Base-by-base conservation (phyloP, 495 filamentous ascomycete genomes). In the Talaromyces borbonicus region DNA sequence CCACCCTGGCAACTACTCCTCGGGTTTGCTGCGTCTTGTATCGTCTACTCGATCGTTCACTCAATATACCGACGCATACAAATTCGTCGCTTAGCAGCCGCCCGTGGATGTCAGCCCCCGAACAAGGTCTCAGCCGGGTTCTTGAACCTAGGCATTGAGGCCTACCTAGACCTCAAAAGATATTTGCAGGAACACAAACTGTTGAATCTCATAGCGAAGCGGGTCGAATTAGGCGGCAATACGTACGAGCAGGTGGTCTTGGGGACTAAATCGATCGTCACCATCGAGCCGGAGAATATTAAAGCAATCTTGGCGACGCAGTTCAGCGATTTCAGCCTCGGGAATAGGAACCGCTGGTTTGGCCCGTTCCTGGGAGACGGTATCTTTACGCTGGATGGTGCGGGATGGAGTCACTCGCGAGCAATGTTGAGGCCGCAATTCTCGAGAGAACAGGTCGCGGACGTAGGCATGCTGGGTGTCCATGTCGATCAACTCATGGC, bases 251-350 rank as follows among this genome's bases (percentile, higher is more conserved):
- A 63, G 29, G 46, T 19, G 1, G 44, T 64, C 1, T 50, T 68
- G 1, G 53, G 57, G 4, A 49, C 50, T 2, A 30, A 33, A 2
- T n/a, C 60, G 3, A 52, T 82, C 29, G 57, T 68, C 15, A 90
- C 87, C 1, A 68, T 65, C 37, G 85, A 93, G 33, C 87, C 85
- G 0, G 81, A 90, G 55, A 95, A 93, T 60, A 73, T 97, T 60
- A 88, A 95, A 56, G 81, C 88, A 0, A 65, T 95, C 5, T 71
- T 95, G 2, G 85, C 87, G 0, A 83, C 80, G 0, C 82, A 93
- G 51, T 95, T 93, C 56, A 71, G 80, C 19, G 82, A 83, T 45
- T 86, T 78, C 50, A 61, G 61, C 20, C 49, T 80, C 3, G 76
- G 74, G 14, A 9, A 58, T 58, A 1, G 46, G 77, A 43, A 61